Evolutionary conservation across 2,329 filamentous ascomycete species (phyloP).

Genomic region (Botrytis pseudocinerea): DNA sequence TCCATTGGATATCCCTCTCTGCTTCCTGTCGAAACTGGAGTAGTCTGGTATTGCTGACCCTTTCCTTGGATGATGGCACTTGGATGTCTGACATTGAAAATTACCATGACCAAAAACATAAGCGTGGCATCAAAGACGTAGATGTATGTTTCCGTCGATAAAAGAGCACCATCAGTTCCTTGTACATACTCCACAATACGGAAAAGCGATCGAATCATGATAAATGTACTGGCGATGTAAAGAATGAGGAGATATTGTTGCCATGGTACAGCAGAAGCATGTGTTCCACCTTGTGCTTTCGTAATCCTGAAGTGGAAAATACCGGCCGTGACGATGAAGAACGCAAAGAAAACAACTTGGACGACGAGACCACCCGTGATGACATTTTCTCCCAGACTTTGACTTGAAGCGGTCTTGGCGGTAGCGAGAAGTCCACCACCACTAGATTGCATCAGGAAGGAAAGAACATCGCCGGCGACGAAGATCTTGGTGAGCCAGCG

Average conservation of each 20-base stretch:
- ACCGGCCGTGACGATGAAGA: constrained; percentile 45
- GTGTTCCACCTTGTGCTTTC: constrained; percentile 21
- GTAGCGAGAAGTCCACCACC: constrained; percentile 31
- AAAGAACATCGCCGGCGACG: constrained; percentile 48
- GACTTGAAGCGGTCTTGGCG: constrained; percentile 27
- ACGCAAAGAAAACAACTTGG: constrained; percentile 53
- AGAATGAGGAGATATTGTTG: constrained; percentile 44
- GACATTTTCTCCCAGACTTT: constrained; percentile 43
- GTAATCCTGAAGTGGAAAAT: constrained; percentile 30
- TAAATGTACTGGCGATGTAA: constrained; percentile 47
- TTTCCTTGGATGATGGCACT: constrained; percentile 15
- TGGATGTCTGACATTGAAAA: constrained; percentile 44
- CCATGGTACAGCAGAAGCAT: constrained; percentile 26
- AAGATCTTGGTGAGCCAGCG: constrained; percentile 48
- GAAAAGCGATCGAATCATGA: constrained; percentile 51
- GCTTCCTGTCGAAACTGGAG: neutral
- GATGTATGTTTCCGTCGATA: constrained; percentile 47
- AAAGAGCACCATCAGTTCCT: constrained; percentile 48
- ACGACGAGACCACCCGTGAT: constrained; percentile 51
- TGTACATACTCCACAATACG: constrained; percentile 51
- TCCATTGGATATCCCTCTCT: neutral
- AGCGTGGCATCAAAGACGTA: constrained; percentile 50
- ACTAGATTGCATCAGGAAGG: constrained; percentile 46
- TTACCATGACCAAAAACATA: constrained; percentile 45
- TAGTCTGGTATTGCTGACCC: neutral